phyloP scores from a whole-genome alignment of 2,329 filamentous ascomycete species.

The Talaromyces sp. region DNA sequence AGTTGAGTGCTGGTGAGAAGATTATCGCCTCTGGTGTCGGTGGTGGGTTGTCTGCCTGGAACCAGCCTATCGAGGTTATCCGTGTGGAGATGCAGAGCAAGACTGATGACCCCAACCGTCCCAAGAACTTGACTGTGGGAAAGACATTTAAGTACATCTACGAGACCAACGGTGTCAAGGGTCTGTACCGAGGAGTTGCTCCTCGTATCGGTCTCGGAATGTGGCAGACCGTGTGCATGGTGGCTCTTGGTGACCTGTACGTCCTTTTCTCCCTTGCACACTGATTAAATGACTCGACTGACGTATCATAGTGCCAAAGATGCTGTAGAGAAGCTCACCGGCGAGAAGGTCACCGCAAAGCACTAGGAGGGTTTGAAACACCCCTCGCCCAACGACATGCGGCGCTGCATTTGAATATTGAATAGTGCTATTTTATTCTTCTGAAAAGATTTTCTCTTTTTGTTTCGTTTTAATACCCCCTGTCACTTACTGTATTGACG shows the following conservation, averaged over 20 bases:
- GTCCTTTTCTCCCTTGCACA: conserved; percentile 39
- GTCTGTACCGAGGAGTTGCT: conserved; percentile 91
- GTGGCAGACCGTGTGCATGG: conserved; percentile 99
- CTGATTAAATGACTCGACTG: conserved; percentile 23
- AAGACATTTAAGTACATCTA: conserved; percentile 85
- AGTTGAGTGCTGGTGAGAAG: conserved; percentile 79
- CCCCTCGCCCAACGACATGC: conserved; percentile 28
- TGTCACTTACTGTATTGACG: conserved; percentile 3
- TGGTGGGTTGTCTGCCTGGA: conserved; percentile 95
- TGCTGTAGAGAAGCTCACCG: conserved; percentile 61
- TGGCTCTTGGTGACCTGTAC: conserved; percentile 95
- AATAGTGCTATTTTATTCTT: neutral
- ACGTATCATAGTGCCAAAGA: conserved; percentile 58
- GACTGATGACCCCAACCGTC: conserved; percentile 93
- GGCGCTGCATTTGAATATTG: neutral
- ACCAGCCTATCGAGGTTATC: conserved; percentile 99
- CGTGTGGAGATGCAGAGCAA: conserved; percentile 99
- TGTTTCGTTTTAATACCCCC: conserved; percentile 4
- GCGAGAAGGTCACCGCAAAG: conserved; percentile 61
- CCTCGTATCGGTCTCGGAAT: conserved; percentile 91
- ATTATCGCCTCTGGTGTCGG: conserved; percentile 79
- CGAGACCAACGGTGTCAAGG: conserved; percentile 77
- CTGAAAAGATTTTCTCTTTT: conserved; percentile 3
- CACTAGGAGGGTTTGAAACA: conserved; percentile 52
- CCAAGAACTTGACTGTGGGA: conserved; percentile 97